These are phyloP conservation scores for Euphorbia neoarborescens DNA, from an alignment of 441 rosid species.

Conservation along the genomic window DNA sequence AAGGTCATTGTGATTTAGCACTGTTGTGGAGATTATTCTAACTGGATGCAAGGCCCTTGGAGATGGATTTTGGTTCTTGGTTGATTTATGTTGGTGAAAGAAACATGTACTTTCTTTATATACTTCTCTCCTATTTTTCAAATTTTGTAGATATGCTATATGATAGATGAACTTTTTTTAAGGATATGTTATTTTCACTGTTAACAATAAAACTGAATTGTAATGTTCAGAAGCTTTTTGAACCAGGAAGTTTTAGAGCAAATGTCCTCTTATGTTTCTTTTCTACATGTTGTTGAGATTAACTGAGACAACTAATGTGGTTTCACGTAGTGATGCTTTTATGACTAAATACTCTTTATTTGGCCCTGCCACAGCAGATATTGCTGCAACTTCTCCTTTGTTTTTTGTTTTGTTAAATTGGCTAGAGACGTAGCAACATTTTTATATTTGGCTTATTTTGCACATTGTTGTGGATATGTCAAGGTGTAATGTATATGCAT, in stretches of 20 bases:
- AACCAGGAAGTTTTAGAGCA: slow-evolving; percentile 3
- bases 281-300: neutral
- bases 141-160: neutral
- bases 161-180: neutral
- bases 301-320: neutral
- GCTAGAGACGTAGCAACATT: neutral
- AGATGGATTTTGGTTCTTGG: neutral
- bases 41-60: neutral
- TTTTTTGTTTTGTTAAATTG: neutral
- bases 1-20: too few species aligned
- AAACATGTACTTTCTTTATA: neutral
- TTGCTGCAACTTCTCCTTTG: neutral
- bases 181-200: too few species aligned
- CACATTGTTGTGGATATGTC: neutral
- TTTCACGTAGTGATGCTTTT: neutral
- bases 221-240: neutral
- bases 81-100: neutral
- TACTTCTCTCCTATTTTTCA: neutral
- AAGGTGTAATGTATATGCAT: neutral
- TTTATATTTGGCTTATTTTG: neutral
- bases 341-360: neutral
- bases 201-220: neutral
- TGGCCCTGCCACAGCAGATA: neutral
- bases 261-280: neutral
- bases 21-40: neutral